Evolutionary conservation across 164 flowering plant species (phyloP).

Genomic region (Cinnamomum chago): DNA sequence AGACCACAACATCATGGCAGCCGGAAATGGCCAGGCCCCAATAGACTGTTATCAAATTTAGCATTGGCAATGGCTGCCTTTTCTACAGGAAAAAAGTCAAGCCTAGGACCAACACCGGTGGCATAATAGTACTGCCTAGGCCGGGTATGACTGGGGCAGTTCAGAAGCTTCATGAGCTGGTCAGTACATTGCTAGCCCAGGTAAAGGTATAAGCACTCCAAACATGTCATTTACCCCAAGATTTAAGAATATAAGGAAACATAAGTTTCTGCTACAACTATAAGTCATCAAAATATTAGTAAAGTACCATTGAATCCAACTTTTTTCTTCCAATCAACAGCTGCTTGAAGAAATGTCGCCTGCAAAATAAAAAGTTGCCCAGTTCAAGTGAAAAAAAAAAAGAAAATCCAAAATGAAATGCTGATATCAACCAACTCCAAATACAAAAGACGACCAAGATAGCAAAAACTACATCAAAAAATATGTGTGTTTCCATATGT

Average conservation of each 20-base stretch:
- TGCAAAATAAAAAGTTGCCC: constrained; percentile 21
- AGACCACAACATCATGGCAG: too few species aligned
- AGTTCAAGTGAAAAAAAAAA: background rate
- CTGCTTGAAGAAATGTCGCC: constrained; percentile 85
- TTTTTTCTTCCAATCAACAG: constrained; percentile 89
- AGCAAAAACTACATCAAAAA: background rate
- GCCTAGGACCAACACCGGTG: too few species aligned
- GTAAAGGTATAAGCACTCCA: too few species aligned
- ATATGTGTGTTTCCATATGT: background rate
- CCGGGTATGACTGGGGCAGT: too few species aligned
- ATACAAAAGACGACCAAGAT: background rate
- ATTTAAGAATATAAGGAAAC: background rate
- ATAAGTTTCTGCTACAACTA: background rate
- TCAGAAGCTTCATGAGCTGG: too few species aligned
- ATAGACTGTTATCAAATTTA: too few species aligned
- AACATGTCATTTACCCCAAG: too few species aligned
- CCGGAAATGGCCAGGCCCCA: too few species aligned
- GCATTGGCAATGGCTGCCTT: too few species aligned
- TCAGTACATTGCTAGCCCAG: too few species aligned
- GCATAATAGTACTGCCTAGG: too few species aligned
- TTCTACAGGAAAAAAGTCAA: too few species aligned
- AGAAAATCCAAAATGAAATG: background rate
- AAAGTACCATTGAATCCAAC: constrained; percentile 82
- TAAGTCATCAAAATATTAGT: background rate
- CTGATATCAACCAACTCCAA: background rate